Base-by-base conservation (phyloP, 2,329 filamentous ascomycete genomes). In the Talaromyces marneffei region DNA sequence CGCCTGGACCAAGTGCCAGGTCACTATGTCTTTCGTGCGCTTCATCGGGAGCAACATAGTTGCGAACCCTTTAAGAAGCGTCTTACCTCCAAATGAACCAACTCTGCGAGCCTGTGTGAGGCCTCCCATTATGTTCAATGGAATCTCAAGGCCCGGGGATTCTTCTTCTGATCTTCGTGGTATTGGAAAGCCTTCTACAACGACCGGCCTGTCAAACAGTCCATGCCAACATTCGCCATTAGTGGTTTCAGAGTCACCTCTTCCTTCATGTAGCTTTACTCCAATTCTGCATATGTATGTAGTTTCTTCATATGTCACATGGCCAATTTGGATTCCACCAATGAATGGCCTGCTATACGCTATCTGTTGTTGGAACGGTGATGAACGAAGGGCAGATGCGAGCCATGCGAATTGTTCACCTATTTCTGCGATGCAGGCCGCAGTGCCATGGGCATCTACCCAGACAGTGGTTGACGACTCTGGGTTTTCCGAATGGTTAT, bases 401-500 rank as follows among this genome's bases (percentile, higher is more conserved):
- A 77, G 63, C 74, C 74, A 77, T 16, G 71, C 70, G 40, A 77
- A 50, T 59, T 75, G 70, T 62, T 76, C 67, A 6, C 69, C 74
- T 46, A 74, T 61, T 60, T 77, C 74, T n/a, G 67, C 68, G 16
- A 76, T 48, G 33, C 61, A 42, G 46, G 64, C 42, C 18, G 37
- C 60, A 52, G 60, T 58, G 6, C 60, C 60, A 35, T 9, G 20
- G 23, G 37, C 46, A 57, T 57, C 52, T 23, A 61, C 40, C 39
- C 37, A 60, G 33, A 31, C 27, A 57, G 33, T 25, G 12, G 48
- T 35, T 10, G 48, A n/a, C 8, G n/a, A 46, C 2, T 14, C 33
- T n/a, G 33, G 35, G 2, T 14, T 18, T 16, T 59, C 33, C 7
- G 25, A 25, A 9, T 20, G 44, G 16, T 52, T 31, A 3, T 29